A percentile compares a stretch with the other conserved stretches of the same genome.
Evolutionary conservation across 2,329 filamentous ascomycete genomes (phyloP).

Genomic region (Elsinoe fawcettii): DNA sequence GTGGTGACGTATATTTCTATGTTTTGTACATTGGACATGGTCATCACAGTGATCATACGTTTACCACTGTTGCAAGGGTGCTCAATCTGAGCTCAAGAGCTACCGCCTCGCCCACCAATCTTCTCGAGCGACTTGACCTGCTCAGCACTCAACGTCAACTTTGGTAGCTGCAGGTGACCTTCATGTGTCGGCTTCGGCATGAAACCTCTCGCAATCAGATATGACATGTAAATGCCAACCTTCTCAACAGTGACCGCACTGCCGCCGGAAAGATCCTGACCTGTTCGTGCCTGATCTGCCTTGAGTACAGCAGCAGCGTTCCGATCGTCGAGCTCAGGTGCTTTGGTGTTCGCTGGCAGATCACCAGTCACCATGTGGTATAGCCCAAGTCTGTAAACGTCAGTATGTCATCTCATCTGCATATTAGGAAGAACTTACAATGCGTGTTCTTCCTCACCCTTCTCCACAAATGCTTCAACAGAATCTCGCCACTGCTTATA

Average conservation of each 20-base stretch:
- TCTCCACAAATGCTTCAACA: conserved; percentile 61
- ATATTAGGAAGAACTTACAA: conserved; percentile 37
- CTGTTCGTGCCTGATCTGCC: conserved; percentile 54
- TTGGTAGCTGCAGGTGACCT: conserved; percentile 36
- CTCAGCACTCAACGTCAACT: conserved; percentile 37
- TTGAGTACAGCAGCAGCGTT: conserved; percentile 60
- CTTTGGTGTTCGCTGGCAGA: conserved; percentile 60
- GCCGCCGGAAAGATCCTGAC: conserved; percentile 49
- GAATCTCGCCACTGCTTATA: conserved; percentile 63
- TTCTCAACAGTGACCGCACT: conserved; percentile 52
- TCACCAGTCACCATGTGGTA: conserved; percentile 66
- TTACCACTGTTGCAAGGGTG: no score
- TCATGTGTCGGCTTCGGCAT: conserved; percentile 40
- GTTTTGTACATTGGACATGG: not conserved
- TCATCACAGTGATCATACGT: not conserved
- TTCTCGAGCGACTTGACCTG: conserved; percentile 43
- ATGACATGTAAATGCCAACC: conserved; percentile 57
- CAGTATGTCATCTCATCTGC: not conserved
- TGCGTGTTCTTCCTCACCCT: conserved; percentile 60
- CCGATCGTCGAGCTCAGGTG: conserved; percentile 65
- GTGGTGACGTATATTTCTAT: not conserved
- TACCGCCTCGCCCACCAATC: conserved; percentile 47
- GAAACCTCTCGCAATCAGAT: conserved; percentile 56
- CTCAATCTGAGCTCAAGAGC: conserved; percentile 15
- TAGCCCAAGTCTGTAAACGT: conserved; percentile 50